Evolutionary conservation across 148 eudicot species (phyloP).

Genomic region (Camellia sinensis): DNA sequence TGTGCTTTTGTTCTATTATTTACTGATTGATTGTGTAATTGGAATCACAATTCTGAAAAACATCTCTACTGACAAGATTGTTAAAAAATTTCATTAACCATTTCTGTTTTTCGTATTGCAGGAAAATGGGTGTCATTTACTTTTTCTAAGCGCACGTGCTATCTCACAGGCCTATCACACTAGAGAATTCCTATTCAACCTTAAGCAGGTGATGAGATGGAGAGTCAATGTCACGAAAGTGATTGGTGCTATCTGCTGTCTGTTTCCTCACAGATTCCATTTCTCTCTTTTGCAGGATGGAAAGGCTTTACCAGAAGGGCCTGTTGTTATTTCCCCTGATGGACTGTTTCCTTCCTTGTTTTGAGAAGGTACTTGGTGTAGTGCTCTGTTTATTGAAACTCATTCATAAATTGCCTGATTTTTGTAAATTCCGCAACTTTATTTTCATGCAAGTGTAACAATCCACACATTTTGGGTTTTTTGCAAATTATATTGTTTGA

Average conservation of each 20-base stretch:
- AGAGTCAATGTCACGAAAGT: neutral
- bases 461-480: too few species aligned
- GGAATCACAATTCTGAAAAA: too few species aligned
- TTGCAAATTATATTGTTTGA: neutral
- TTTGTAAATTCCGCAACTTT: neutral
- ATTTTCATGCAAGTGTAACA: neutral
- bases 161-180: slow-evolving; percentile 87
- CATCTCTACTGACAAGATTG: neutral
- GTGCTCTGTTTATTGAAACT: neutral
- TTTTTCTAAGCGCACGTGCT: slow-evolving; percentile 95
- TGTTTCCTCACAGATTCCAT: slow-evolving; percentile 5
- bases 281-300: slow-evolving; percentile 60
- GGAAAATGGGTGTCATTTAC: slow-evolving; percentile 95
- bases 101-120: slow-evolving; percentile 36
- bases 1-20: too few species aligned
- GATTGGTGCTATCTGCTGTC: neutral
- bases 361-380: slow-evolving; percentile 67
- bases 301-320: slow-evolving; percentile 90
- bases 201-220: slow-evolving; percentile 67
- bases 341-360: slow-evolving; percentile 95
- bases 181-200: slow-evolving; percentile 80
- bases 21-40: too few species aligned
- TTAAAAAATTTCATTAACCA: neutral
- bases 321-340: slow-evolving; percentile 91
- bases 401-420: neutral